Conservation (phyloP, 495 filamentous ascomycete species). For the Neurospora sp. region DNA sequence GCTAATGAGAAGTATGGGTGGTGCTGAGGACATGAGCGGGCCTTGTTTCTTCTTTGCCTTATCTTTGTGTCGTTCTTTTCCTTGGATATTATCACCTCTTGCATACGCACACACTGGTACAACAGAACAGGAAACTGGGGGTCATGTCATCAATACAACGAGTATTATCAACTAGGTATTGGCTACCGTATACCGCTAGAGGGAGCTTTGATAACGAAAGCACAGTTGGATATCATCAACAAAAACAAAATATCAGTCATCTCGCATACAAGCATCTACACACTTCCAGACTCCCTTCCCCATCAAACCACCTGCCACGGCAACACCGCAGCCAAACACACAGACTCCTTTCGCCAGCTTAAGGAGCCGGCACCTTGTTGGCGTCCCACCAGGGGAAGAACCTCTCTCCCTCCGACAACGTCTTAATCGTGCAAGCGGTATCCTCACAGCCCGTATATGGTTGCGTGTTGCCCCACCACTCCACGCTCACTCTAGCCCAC, state of each 20-base stretch:
- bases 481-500: constrained; percentile 20
- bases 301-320: background rate
- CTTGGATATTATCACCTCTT: background rate
- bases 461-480: constrained; percentile 33
- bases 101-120: background rate
- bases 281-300: background rate
- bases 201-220: background rate
- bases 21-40: constrained; percentile 47
- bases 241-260: background rate
- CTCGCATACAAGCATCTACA: background rate
- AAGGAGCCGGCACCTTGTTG: background rate
- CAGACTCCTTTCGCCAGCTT: background rate
- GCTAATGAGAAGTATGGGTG: constrained; percentile 90
- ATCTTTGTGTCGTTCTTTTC: background rate
- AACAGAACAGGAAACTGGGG: background rate
- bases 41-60: background rate
- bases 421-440: constrained; percentile 11
- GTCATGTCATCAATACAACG: background rate
- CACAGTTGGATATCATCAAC: background rate
- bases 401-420: constrained; percentile 18
- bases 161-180: background rate
- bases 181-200: background rate
- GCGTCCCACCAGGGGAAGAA: background rate
- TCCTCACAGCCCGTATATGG: constrained; percentile 23
- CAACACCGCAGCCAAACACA: background rate